A percentile compares a stretch with the other conserved stretches of the same genome.
These are phyloP conservation scores for Boletus sensibilis DNA, from an alignment of 768 basidiomycete genomes.

Conservation along the genomic window DNA sequence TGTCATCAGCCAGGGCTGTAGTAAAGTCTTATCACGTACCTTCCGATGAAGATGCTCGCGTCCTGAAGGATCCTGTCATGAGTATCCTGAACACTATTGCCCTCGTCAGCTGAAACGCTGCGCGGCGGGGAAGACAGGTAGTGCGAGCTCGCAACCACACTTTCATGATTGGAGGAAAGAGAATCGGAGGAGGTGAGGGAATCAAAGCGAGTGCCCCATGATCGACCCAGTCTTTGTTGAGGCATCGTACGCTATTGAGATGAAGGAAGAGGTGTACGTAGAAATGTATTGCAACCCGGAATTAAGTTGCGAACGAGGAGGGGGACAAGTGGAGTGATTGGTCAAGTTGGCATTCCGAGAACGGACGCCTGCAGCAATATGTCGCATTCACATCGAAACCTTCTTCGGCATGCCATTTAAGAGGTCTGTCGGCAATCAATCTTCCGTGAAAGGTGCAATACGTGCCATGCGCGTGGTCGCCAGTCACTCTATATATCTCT, in stretches of 20 bases:
- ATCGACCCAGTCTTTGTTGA: slow-evolving; percentile 43
- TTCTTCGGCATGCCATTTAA: slow-evolving; percentile 13
- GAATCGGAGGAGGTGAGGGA: slow-evolving; percentile 54
- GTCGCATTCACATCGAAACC: slow-evolving; percentile 18
- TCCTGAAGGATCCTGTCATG: slow-evolving; percentile 61
- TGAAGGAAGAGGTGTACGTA: slow-evolving; percentile 9
- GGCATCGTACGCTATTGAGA: slow-evolving; percentile 40
- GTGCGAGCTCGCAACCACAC: slow-evolving; percentile 4
- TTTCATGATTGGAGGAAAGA: slow-evolving; percentile 38
- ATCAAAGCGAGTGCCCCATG: slow-evolving; percentile 76
- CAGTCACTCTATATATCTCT: slow-evolving; percentile 26
- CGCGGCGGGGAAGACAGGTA: slow-evolving; percentile 15
- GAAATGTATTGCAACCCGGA: slow-evolving; percentile 15
- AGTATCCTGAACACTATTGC: slow-evolving; percentile 36
- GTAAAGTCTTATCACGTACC: slow-evolving; percentile 41
- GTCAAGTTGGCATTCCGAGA: slow-evolving; percentile 24
- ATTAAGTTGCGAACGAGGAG: slow-evolving; percentile 6
- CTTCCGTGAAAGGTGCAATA: slow-evolving; percentile 27
- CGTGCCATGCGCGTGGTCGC: slow-evolving; percentile 9
- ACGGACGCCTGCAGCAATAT: slow-evolving; percentile 12
- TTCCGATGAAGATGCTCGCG: slow-evolving; percentile 83
- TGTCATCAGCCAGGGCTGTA: slow-evolving; percentile 7
- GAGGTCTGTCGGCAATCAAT: slow-evolving; percentile 22
- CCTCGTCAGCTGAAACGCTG: slow-evolving; percentile 20
- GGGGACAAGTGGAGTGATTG: slow-evolving; percentile 12